phyloP scores from a whole-genome alignment of 2,329 filamentous ascomycete species.

The Zymoseptoria passerinii region DNA sequence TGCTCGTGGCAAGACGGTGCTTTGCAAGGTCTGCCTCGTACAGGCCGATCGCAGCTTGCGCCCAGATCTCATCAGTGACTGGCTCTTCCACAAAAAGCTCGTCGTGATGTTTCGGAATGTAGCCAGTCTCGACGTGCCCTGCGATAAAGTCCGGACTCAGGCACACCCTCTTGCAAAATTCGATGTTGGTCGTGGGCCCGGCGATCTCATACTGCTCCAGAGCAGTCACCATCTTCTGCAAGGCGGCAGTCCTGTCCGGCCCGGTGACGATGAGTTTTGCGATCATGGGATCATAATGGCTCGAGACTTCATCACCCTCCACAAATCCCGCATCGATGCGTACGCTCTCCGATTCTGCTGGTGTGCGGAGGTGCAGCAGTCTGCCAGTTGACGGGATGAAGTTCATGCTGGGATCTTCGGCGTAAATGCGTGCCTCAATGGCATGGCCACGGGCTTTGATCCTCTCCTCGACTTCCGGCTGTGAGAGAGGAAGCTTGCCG shows the following conservation, averaged over 20 bases:
- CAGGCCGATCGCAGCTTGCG: constrained; percentile 77
- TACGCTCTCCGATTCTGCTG: constrained; percentile 59
- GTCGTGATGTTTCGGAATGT: constrained; percentile 79
- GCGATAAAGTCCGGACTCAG: constrained; percentile 71
- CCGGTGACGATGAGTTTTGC: constrained; percentile 92
- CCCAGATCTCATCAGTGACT: constrained; percentile 65
- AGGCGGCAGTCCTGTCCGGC: constrained; percentile 65
- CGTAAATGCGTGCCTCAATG: constrained; percentile 94
- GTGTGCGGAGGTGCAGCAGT: constrained; percentile 73
- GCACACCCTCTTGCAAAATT: constrained; percentile 87
- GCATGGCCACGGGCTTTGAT: constrained; percentile 74
- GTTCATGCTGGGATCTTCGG: constrained; percentile 82
- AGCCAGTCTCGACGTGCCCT: constrained; percentile 90
- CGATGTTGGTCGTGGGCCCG: constrained; percentile 88
- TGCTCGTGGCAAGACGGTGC: constrained; percentile 18
- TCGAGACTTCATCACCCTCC: constrained; percentile 82
- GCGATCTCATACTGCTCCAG: constrained; percentile 87
- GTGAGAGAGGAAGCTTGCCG: constrained; percentile 56
- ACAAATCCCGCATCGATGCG: constrained; percentile 91
- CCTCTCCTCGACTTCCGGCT: constrained; percentile 56
- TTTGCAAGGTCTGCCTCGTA: constrained; percentile 41
- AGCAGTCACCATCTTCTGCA: constrained; percentile 72
- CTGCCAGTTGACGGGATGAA: constrained; percentile 92
- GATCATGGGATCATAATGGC: constrained; percentile 98
- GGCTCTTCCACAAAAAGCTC: constrained; percentile 61